phyloP scores from a whole-genome alignment of 2,329 filamentous ascomycete genomes.

The Talaromyces albobiverticillius region DNA sequence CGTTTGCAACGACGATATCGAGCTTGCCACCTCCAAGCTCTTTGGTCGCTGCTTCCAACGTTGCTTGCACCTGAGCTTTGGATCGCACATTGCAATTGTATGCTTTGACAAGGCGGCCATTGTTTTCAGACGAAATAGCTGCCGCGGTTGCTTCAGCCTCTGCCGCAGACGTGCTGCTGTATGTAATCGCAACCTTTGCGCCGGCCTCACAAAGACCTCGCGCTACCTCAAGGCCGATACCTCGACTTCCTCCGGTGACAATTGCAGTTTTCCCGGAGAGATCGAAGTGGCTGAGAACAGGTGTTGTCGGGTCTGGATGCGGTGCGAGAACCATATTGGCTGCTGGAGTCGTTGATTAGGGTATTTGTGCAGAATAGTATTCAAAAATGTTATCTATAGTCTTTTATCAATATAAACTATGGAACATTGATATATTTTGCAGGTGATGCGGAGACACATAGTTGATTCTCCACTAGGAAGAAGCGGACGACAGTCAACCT shows the following conservation, averaged over 20 bases:
- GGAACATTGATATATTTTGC: not conserved
- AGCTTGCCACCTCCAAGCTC: constrained; percentile 40
- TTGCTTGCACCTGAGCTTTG: constrained; percentile 27
- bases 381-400: not conserved
- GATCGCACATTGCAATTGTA: constrained; percentile 33
- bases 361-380: not conserved
- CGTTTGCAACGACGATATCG: constrained; percentile 48
- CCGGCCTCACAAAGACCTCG: constrained; percentile 39
- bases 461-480: not conserved
- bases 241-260: constrained; percentile 31
- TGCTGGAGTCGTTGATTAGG: not conserved
- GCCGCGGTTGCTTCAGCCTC: constrained; percentile 28
- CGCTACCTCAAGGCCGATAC: constrained; percentile 40
- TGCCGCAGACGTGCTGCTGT: constrained; percentile 21
- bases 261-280: constrained; percentile 28
- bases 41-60: constrained; percentile 31
- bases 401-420: not conserved
- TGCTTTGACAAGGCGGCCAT: constrained; percentile 26
- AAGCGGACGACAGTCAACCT: constrained; percentile 3
- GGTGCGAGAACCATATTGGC: constrained; percentile 3
- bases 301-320: not conserved
- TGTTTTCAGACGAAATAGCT: constrained; percentile 21
- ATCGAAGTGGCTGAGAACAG: constrained; percentile 19
- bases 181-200: constrained; percentile 28
- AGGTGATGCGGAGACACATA: not conserved